Base-by-base conservation (phyloP, 2,329 filamentous ascomycete species). In the Cordyceps militaris region DNA sequence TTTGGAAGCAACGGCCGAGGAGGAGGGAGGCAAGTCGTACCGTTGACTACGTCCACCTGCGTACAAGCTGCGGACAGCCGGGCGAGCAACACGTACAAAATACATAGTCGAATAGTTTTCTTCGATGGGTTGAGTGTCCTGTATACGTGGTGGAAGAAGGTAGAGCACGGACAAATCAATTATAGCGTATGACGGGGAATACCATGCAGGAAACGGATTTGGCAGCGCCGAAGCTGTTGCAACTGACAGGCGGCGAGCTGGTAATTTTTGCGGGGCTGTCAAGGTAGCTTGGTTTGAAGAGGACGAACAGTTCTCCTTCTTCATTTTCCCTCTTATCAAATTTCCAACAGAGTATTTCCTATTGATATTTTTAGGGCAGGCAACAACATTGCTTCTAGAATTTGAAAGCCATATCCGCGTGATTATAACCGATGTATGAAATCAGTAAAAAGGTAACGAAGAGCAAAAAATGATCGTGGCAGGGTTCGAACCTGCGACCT, bases 401-500 rank as follows among this genome's bases (percentile, higher is more conserved):
- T n/a, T n/a, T n/a, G n/a, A n/a, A n/a, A n/a, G n/a, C n/a, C n/a
- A n/a, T n/a, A n/a, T n/a, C n/a, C n/a, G n/a, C n/a, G n/a, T n/a
- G n/a, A n/a, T n/a, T n/a, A n/a, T n/a, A n/a, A n/a, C n/a, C n/a
- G n/a, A n/a, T n/a, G n/a, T n/a, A n/a, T n/a, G n/a, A n/a, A n/a
- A n/a, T n/a, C n/a, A n/a, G 49, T 23, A 42, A 34, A 61, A 64
- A 59, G 16, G 2, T 21, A 61, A 38, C 21, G 5, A 56, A 42
- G 1, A 1, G 13, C 28, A 30, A 47, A 21, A 59, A 34, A 24
- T 73, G 71, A 71, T 70, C 70, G 71, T 67, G 67, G 70, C 71
- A 74, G 73, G 73, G 70, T 68, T 75, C 71, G 72, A 74, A 74
- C 72, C 72, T 74, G 71, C 70, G 72, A 73, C 69, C 71, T 68